Conservation (phyloP, 352 stramenopile species). For the Sclerospora graminicola region DNA sequence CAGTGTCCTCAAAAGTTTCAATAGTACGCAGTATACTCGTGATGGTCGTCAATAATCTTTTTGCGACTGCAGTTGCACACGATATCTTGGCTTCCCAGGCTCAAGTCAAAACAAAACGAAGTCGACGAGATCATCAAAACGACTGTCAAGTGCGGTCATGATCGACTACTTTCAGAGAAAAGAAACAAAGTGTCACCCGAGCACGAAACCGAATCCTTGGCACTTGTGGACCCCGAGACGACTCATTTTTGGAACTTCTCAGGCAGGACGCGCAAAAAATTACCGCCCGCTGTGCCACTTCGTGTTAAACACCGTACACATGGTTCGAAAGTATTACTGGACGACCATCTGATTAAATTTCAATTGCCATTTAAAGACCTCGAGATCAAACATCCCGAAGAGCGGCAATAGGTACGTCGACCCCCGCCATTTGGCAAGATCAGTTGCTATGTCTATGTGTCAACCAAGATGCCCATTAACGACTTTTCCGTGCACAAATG, state of each 20-base stretch:
- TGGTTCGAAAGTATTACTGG: neutral
- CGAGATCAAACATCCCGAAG: constrained; percentile 27
- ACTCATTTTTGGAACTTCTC: constrained; percentile 15
- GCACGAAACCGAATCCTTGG: neutral
- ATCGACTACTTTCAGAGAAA: constrained; percentile 12
- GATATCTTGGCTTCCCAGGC: no score
- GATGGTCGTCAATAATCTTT: no score
- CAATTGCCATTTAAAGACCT: constrained; percentile 29
- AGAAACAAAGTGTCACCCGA: constrained; percentile 4
- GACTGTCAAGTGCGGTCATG: constrained; percentile 5
- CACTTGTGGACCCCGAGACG: constrained; percentile 13
- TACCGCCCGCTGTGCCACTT: constrained; percentile 5
- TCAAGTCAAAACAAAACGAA: constrained; percentile 17
- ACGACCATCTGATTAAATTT: constrained; percentile 17
- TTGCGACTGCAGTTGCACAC: no score
- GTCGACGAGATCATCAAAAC: constrained; percentile 1
- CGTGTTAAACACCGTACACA: constrained; percentile 3
- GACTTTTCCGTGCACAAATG: constrained; percentile 65
- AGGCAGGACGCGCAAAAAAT: constrained; percentile 12
- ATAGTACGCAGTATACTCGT: no score
- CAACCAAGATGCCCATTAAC: constrained; percentile 37
- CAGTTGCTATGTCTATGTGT: constrained; percentile 66
- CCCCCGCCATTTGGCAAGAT: constrained; percentile 58
- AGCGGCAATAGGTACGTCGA: constrained; percentile 34
- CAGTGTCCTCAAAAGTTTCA: no score